Evolutionary conservation across 1,284 basidiomycete genomes (phyloP), one percentile per base, ranked within the genome.

Genomic region (Amylostereum areolatum): DNA sequence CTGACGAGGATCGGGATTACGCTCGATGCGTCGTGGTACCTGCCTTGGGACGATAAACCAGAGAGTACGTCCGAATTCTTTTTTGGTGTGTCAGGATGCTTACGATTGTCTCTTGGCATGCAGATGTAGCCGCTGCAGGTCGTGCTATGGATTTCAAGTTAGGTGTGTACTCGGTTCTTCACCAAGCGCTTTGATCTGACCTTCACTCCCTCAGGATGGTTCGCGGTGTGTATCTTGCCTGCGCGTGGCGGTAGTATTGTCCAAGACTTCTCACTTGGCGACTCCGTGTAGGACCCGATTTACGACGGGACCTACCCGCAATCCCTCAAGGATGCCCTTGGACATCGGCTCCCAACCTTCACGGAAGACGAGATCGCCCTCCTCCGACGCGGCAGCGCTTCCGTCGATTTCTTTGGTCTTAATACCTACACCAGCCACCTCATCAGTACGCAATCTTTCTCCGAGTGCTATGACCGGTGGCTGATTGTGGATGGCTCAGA

Each of bases 1-100:
- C 71, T 72, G n/a, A 86, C 85, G 10, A 59, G 70, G 43, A 86
- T 90, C 52, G 85, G 85, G 2, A 84, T 90, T 62, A 89, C 86
- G 1, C 54, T 68, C 11, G 78, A 80, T 55, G 72, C 71, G 27
- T 70, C 74, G 48, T 80, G 75, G 75, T 64, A 66, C 25, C 65
- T 73, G 48, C 78, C 78, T 1, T 80, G 67, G 52, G 75, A 77
- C 49, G 60, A 76, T 44, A 62, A 59, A 2, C 70, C 70, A 1
- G 73, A 72, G 51, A 75, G 77, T 77, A 51, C 56, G 69, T 61
- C 37, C 28, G n/a, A n/a, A n/a, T n/a, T n/a, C n/a, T n/a, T n/a
- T n/a, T n/a, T n/a, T n/a, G n/a, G n/a, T n/a, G n/a, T n/a, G n/a
- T n/a, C n/a, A n/a, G n/a, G n/a, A n/a, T n/a, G n/a, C n/a, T n/a